Conservation (phyloP, 495 filamentous ascomycete species). For the Venustampulla echinocandica region DNA sequence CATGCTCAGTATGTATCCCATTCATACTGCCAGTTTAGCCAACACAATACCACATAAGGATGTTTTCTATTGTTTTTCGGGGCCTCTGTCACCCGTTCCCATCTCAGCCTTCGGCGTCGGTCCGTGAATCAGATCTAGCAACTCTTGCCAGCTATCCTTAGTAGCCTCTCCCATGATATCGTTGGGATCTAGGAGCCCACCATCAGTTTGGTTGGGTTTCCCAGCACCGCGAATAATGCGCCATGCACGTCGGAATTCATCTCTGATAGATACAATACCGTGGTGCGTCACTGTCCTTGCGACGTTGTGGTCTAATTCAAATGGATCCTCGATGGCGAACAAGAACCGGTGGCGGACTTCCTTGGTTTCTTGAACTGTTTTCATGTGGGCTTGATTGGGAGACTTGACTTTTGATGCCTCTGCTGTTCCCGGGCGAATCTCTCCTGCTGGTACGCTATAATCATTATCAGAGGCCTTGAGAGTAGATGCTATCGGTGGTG, state of each 20-base stretch:
- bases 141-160: slow-evolving; percentile 4
- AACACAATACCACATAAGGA: no score
- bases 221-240: slow-evolving; percentile 40
- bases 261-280: slow-evolving; percentile 65
- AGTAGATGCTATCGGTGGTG: slow-evolving; percentile 7
- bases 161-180: neutral
- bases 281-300: slow-evolving; percentile 69
- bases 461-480: neutral
- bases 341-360: slow-evolving; percentile 71
- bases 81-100: no score
- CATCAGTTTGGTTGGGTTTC: slow-evolving; percentile 11
- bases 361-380: slow-evolving; percentile 32
- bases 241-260: slow-evolving; percentile 71
- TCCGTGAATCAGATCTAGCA: slow-evolving; percentile 18
- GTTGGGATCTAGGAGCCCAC: slow-evolving; percentile 14
- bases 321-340: slow-evolving; percentile 81
- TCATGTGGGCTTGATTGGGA: slow-evolving; percentile 18
- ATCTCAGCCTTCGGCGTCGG: neutral
- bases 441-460: neutral
- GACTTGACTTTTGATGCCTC: slow-evolving; percentile 6
- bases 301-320: slow-evolving; percentile 76
- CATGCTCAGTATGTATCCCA: no score
- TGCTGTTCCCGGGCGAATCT: neutral
- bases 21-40: no score
- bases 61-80: no score